Base-by-base conservation (phyloP, 192 early-diverging fungal species). In the Obelidium mucronatum region DNA sequence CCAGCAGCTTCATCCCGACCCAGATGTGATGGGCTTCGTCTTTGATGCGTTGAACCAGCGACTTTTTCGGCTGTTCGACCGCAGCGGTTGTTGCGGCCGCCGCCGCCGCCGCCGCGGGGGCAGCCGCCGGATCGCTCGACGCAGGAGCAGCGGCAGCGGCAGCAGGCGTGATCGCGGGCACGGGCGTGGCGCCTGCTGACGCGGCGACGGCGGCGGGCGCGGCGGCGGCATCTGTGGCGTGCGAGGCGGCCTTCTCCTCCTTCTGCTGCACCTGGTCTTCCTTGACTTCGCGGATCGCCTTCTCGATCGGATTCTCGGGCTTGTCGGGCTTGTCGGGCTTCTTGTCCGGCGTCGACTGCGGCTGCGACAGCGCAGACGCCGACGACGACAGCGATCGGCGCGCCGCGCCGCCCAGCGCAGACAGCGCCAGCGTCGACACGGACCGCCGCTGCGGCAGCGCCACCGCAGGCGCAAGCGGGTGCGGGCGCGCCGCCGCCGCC, bases 1-100 rank as follows among this genome's bases (percentile, higher is more conserved):
- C 93, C 55, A 98, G 81, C 17, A 98, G 87, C 82, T 96, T 95
- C 11, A 92, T 93, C 2, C 96, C 96, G 65, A 97, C 89, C 95
- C 95, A 97, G 84, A 94, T 94, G 82, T 97, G 97, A 58, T 90
- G 80, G 11, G 89, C 83, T 83, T 98, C 97, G 30, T 93, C 90
- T 84, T 97, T 97, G 78, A 97, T 88, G 62, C 91, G 65, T 55
- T 82, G 73, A 40, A 66, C 53, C 4, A 86, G 40, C 2, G 83
- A 69, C 70, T 86, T 86, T 58, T 88, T 88, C 2, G 75, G 72
- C 15, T 66, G 61, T 17, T 35, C 40, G 13, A 34, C 22, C 24
- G 36, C 60, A 31, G 35, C 48, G 4, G 48, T 74, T n/a, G 67
- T 73, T 24, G 15, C 4, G 17, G 77, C 33, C 22, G 65, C 51